Conservation (phyloP, 371 early-diverging fungal genomes). For the Nematocida ausubeli region DNA sequence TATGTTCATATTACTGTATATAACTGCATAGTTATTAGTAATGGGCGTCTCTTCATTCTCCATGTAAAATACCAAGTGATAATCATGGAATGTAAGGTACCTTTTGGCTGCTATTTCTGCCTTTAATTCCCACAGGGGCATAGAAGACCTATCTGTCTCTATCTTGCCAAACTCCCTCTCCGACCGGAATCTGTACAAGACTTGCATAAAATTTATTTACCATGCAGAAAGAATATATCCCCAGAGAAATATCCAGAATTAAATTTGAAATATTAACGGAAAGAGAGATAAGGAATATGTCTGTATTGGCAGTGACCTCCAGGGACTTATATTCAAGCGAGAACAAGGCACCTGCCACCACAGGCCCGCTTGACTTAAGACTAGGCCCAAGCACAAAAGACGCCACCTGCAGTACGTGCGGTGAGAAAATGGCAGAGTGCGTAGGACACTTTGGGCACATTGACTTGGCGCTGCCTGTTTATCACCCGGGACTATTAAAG, state of each 20-base stretch:
- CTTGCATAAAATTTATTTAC: constrained; percentile 50
- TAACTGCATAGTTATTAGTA: constrained; percentile 63
- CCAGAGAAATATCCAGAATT: constrained; percentile 66
- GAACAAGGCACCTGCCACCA: constrained; percentile 71
- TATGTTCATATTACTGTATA: constrained; percentile 64
- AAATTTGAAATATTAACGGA: constrained; percentile 81
- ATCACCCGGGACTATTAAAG: constrained; percentile 92
- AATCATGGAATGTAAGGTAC: constrained; percentile 66
- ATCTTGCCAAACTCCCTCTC: constrained; percentile 64
- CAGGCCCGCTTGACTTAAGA: constrained; percentile 61
- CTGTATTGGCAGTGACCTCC: constrained; percentile 80
- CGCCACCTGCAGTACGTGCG: constrained; percentile 82
- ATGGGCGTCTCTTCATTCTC: constrained; percentile 62
- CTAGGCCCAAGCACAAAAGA: constrained; percentile 72
- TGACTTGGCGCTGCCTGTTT: constrained; percentile 85
- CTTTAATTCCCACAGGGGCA: constrained; percentile 68
- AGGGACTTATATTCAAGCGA: constrained; percentile 78
- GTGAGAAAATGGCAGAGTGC: constrained; percentile 79
- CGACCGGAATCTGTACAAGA: constrained; percentile 65
- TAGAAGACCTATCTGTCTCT: constrained; percentile 59
- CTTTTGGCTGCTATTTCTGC: constrained; percentile 66
- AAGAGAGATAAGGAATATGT: constrained; percentile 75
- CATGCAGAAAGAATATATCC: constrained; percentile 28
- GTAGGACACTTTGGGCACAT: constrained; percentile 95
- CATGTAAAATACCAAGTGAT: constrained; percentile 67